phyloP scores from a whole-genome alignment of 805 yeast species.

The Zygoascus bituminiphila region DNA sequence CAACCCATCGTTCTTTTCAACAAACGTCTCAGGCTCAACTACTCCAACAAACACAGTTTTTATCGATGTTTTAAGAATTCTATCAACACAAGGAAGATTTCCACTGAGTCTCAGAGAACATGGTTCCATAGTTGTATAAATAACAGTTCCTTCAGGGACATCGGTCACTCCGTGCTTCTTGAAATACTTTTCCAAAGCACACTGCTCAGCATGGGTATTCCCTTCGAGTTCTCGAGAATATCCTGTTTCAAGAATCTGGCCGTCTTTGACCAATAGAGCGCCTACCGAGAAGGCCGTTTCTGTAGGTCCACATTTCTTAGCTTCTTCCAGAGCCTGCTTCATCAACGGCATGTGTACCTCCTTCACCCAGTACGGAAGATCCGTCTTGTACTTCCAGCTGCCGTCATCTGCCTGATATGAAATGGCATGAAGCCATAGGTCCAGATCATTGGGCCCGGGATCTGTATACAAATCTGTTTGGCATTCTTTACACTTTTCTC shows the following conservation, averaged over 20 bases:
- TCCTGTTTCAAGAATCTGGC: slow-evolving; percentile 64
- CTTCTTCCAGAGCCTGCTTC: slow-evolving; percentile 70
- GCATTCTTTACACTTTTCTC: slow-evolving; percentile 56
- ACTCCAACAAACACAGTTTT: slow-evolving; percentile 85
- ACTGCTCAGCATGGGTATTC: slow-evolving; percentile 96
- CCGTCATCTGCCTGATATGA: slow-evolving; percentile 43
- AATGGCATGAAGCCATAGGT: slow-evolving; percentile 86
- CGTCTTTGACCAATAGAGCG: slow-evolving; percentile 64
- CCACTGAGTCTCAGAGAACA: slow-evolving; percentile 87
- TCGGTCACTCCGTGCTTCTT: slow-evolving; percentile 27
- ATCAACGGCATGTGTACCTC: slow-evolving; percentile 51
- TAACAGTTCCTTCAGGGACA: slow-evolving; percentile 67
- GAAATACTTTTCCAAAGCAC: slow-evolving; percentile 74
- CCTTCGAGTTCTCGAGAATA: slow-evolving; percentile 88
- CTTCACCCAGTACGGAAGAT: slow-evolving; percentile 76
- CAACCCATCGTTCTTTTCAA: slow-evolving; percentile 63
- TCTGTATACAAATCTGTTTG: slow-evolving; percentile 67
- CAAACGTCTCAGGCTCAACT: slow-evolving; percentile 81
- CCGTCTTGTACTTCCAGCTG: slow-evolving; percentile 66
- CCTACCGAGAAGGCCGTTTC: slow-evolving; percentile 93
- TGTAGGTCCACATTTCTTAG: slow-evolving; percentile 71
- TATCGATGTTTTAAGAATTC: slow-evolving; percentile 54
- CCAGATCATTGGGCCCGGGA: slow-evolving; percentile 83
- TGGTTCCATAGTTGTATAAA: slow-evolving; percentile 97
- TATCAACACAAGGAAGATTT: slow-evolving; percentile 76